phyloP scores from a whole-genome alignment of 2,329 filamentous ascomycete genomes.

The Fusarium sp. region DNA sequence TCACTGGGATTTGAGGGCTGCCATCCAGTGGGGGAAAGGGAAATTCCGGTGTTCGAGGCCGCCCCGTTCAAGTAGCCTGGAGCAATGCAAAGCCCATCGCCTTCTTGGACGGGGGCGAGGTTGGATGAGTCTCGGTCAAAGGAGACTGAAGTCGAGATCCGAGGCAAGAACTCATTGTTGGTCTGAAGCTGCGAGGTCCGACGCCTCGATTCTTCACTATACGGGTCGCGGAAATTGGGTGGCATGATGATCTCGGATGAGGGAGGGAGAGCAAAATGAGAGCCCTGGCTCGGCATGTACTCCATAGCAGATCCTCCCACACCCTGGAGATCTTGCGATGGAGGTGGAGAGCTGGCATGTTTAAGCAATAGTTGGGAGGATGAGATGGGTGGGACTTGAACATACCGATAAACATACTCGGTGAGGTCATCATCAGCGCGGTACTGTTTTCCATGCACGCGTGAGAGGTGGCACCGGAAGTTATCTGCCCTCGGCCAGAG shows the following conservation, averaged over 20 bases:
- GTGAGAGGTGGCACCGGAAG: constrained; percentile 81
- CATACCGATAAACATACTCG: constrained; percentile 46
- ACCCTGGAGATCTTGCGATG: constrained; percentile 40
- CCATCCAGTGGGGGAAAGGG: not conserved
- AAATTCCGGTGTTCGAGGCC: not conserved
- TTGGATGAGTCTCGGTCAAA: constrained; percentile 25
- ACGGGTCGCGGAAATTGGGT: constrained; percentile 6
- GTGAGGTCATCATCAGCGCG: constrained; percentile 54
- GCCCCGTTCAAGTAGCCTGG: constrained; percentile 22
- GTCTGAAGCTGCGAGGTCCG: constrained; percentile 15
- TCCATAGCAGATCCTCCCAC: constrained; percentile 45
- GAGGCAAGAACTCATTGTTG: constrained; percentile 14
- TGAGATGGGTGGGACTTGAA: not conserved
- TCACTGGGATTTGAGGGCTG: not conserved
- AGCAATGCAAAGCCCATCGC: constrained; percentile 28
- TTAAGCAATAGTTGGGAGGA: constrained; percentile 6
- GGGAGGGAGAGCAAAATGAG: constrained; percentile 24
- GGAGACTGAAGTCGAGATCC: constrained; percentile 13
- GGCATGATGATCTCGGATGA: constrained; percentile 13
- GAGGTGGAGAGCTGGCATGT: constrained; percentile 10
- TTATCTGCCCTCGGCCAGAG: constrained; percentile 87
- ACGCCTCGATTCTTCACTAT: constrained; percentile 5
- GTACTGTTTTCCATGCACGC: constrained; percentile 68
- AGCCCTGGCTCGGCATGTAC: constrained; percentile 32
- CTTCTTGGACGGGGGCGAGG: constrained; percentile 33